Conservation (phyloP, 225 moss, liverwort and hornwort species). For the Polytrichum commune region DNA sequence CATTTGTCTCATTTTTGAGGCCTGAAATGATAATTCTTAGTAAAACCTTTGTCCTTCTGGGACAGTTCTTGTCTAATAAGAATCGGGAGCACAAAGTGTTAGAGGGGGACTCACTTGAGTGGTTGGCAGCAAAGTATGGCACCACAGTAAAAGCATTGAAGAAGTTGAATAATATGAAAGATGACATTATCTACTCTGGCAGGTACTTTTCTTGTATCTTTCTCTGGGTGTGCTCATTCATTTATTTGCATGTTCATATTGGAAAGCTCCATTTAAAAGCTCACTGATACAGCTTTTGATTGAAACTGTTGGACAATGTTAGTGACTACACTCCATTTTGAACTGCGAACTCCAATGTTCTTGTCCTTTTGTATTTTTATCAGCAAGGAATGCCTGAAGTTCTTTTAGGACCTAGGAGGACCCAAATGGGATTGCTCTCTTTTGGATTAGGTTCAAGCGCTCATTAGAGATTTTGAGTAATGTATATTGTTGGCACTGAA, state of each 20-base stretch:
- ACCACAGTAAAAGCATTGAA: slow-evolving; percentile 69
- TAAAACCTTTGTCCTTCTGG: slow-evolving; percentile 50
- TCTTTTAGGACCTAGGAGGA: too few relatives aligned
- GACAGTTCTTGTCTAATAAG: slow-evolving; percentile 44
- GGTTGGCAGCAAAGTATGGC: slow-evolving; percentile 79
- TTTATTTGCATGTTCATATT: too few relatives aligned
- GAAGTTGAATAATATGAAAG: slow-evolving; percentile 66
- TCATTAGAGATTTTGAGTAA: background rate
- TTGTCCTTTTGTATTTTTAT: too few relatives aligned
- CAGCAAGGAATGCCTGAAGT: too few relatives aligned
- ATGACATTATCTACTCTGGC: slow-evolving; percentile 69
- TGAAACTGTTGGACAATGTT: too few relatives aligned
- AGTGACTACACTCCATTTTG: too few relatives aligned
- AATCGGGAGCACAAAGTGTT: slow-evolving; percentile 64
- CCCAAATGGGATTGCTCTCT: too few relatives aligned
- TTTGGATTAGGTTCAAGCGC: too few relatives aligned
- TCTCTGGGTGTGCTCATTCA: background rate
- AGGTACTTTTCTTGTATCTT: slow-evolving; percentile 42
- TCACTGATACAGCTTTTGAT: too few relatives aligned
- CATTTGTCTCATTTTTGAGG: slow-evolving; percentile 29
- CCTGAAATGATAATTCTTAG: slow-evolving; percentile 54
- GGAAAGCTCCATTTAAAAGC: too few relatives aligned
- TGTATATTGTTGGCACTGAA: slow-evolving; percentile 11
- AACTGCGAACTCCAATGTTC: too few relatives aligned
- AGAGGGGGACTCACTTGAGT: slow-evolving; percentile 79